Conservation (phyloP, 1,284 basidiomycete genomes). For the Ganoderma resinaceum region DNA sequence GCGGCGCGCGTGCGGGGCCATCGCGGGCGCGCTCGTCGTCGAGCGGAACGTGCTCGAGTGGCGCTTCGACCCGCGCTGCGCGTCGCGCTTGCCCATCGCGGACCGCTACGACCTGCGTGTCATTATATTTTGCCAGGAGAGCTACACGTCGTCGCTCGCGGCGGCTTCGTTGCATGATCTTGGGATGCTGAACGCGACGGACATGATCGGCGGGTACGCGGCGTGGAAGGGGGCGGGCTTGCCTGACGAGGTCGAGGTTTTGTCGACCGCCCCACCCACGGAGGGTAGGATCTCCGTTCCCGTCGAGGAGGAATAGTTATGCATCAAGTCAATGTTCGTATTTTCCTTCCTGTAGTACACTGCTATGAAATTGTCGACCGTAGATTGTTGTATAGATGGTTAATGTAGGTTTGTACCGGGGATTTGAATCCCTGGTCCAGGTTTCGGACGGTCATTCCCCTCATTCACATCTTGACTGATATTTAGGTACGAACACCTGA, state of each 20-base stretch:
- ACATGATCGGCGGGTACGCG: conserved; percentile 74
- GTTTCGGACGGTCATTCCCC: not conserved
- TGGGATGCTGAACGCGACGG: conserved; percentile 74
- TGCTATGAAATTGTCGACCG: not conserved
- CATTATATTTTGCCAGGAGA: conserved; percentile 76
- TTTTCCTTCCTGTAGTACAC: not conserved
- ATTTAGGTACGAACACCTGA: not conserved
- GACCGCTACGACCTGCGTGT: conserved; percentile 75
- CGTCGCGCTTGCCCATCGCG: conserved; percentile 61
- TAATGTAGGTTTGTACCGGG: not conserved
- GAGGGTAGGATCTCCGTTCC: conserved; percentile 23
- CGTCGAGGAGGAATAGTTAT: not conserved
- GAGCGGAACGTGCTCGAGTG: conserved; percentile 79
- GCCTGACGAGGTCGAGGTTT: conserved; percentile 47
- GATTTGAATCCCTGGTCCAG: not conserved
- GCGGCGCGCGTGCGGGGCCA: conserved; percentile 58
- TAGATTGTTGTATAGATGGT: not conserved
- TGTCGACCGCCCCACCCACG: conserved; percentile 26
- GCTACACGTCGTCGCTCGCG: conserved; percentile 73
- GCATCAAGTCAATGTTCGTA: not conserved
- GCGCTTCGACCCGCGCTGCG: conserved; percentile 71
- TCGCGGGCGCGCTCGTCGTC: conserved; percentile 68
- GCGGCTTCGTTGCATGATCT: conserved; percentile 70
- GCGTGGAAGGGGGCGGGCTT: conserved; percentile 74
- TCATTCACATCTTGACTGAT: not conserved